Base-by-base conservation (phyloP, 1,139 yeast genomes). In the Sporopachydermia cereana region DNA sequence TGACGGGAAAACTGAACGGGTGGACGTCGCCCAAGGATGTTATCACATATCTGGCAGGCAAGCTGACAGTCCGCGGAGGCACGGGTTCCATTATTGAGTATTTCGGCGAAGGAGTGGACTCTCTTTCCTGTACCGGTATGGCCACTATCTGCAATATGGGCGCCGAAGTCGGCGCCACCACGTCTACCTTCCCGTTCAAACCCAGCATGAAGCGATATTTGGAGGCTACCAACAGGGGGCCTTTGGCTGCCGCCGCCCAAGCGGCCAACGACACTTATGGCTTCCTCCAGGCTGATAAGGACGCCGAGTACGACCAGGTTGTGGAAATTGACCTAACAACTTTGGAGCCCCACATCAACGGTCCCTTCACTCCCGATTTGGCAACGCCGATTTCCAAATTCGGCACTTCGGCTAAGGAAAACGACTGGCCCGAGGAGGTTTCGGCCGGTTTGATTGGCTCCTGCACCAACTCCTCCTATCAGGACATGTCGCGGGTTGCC, bases 61-160 rank as follows among this genome's bases (percentile, higher is more conserved):
- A 78, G 41, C 69, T 85, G 50, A 88, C 97, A 25, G 98, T 91
- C 44, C 79, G 94, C 69, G 98, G 98, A 59, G 98, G 98, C 62
- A 91, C 98, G 44, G 97, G 97, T 46, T 84, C 68, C 66, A 86
- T 91, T 56, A 88, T 91, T 44, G 98, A 91, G 66, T 91, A 91
- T 68, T 86, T 85, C 57, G 98, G 98, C 51, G 88, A 81, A 49
- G 98, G 98, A 64, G 96, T 89, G 20, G 66, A 77, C 52, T 66
- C 80, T 31, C 73, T 91, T 51, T 82, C 94, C 27, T 86, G 96
- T 68, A 91, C 98, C 18, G 98, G 98, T 68, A 91, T 91, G 98
- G 98, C 95, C 45, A 91, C 98, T 48, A 89, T 91, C 58, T 89
- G 97, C 74, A 91, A 91, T 66, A 91, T 91, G 98, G 98, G 98